phyloP scores from a whole-genome alignment of 2,329 filamentous ascomycete genomes.

The Bipolaris sorokiniana region DNA sequence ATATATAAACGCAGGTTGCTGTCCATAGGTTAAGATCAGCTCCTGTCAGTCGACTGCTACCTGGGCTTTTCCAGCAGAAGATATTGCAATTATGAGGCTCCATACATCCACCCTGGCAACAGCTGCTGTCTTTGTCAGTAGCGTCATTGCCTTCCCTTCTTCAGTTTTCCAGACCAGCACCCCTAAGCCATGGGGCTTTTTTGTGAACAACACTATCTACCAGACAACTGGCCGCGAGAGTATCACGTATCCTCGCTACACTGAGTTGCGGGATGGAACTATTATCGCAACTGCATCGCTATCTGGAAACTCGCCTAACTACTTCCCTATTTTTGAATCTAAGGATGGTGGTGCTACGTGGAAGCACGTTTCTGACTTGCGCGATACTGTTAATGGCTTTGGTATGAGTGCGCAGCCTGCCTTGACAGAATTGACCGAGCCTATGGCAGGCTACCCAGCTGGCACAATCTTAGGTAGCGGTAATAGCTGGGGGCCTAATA shows the following conservation, averaged over 20 bases:
- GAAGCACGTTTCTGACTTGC: constrained; percentile 64
- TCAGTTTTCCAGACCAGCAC: background rate
- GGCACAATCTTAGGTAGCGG: constrained; percentile 53
- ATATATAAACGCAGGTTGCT: constrained; percentile 27
- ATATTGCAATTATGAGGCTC: constrained; percentile 3
- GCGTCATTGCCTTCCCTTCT: constrained; percentile 2
- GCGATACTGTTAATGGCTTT: constrained; percentile 67
- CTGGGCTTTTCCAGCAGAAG: background rate
- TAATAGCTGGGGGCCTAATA: constrained; percentile 55
- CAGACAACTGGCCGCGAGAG: constrained; percentile 19
- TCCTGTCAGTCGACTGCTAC: background rate
- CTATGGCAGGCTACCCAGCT: constrained; percentile 25
- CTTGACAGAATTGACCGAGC: constrained; percentile 17
- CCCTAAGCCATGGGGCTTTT: constrained; percentile 23
- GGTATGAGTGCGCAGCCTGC: constrained; percentile 61
- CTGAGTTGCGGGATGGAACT: constrained; percentile 23
- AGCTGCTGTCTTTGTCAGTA: background rate
- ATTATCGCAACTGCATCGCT: constrained; percentile 28
- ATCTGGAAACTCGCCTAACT: constrained; percentile 22
- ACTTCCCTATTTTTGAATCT: constrained; percentile 52
- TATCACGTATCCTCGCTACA: constrained; percentile 26
- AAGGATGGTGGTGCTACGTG: constrained; percentile 58
- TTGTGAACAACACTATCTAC: constrained; percentile 32
- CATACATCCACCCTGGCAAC: background rate
- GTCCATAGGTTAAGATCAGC: background rate